These are phyloP conservation scores for Cydonia oblonga DNA, from an alignment of 331 rosid species.

Conservation along the genomic window DNA sequence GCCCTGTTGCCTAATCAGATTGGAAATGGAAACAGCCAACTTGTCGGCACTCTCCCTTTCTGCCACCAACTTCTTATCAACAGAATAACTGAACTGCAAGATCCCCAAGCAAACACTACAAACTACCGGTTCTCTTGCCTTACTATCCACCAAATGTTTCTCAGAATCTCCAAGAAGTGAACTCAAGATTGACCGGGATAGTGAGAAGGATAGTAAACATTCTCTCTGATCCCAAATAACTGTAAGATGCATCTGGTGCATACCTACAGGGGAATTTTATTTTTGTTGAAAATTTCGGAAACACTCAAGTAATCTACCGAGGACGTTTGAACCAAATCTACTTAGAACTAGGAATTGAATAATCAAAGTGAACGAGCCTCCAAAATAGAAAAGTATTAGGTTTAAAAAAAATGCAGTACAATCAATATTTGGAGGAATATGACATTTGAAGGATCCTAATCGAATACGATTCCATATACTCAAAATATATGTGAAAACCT, in stretches of 20 bases:
- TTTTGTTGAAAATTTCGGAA: not conserved
- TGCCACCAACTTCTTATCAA: constrained; percentile 14
- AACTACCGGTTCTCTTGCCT: constrained; percentile 10
- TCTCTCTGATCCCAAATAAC: constrained; percentile 41
- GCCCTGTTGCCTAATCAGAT: constrained; percentile 36
- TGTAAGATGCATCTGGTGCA: constrained; percentile 67
- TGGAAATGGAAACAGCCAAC: constrained; percentile 43
- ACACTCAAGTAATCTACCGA: not conserved
- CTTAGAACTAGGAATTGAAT: not conserved
- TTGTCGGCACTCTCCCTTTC: constrained; percentile 26
- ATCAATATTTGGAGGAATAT: not conserved
- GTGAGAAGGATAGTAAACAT: constrained; percentile 16
- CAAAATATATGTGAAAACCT: not conserved
- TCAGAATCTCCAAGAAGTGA: constrained; percentile 23
- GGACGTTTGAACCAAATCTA: not conserved
- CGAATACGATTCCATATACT: no score
- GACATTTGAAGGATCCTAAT: not conserved
- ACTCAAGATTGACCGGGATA: constrained; percentile 17
- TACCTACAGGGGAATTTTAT: constrained; percentile 24
- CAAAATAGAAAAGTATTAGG: not conserved
- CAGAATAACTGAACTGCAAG: constrained; percentile 48
- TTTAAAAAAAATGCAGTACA: not conserved
- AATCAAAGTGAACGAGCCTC: not conserved
- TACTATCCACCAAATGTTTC: not conserved
- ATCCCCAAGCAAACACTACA: constrained; percentile 73